Base-by-base conservation (phyloP, 1,284 basidiomycete species). In the Wolfiporia cocos region DNA sequence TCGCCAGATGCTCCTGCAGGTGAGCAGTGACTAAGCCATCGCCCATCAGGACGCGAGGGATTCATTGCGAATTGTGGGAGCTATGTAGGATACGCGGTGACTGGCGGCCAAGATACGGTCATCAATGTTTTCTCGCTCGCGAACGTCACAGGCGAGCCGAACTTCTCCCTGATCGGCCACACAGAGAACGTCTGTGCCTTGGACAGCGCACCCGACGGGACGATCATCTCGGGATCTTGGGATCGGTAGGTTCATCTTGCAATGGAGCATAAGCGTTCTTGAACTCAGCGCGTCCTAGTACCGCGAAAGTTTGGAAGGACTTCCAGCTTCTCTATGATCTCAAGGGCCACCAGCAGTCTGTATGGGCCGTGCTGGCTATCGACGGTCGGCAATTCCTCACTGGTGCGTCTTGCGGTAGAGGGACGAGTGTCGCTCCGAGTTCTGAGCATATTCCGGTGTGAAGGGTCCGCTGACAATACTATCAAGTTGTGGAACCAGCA, bases 221-320 rank as follows among this genome's bases (percentile, higher is more conserved):
- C 78, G 43, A 81, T 95, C 47, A 81, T 95, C 43, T 94, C 92
- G n/a, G 95, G 95, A 17, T 95, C 92, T 46, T 99, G 95, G 95
- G 96, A 99, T 67, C 86, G 76, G 92, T 92, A 57, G 64, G 83
- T 64, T 14, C 20, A 37, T 42, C 15, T 11, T 37, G 7, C 5
- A 45, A 39, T 31, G 12, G 37, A 34, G 32, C 43, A 19, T 10
- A 14, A 21, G 28, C 15, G 31, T 34, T 50, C 20, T 12, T 19
- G 14, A 43, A 42, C 37, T 41, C 41, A 18, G 38, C 34, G 39
- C 31, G 32, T 14, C 45, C 32, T 57, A 95, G 92, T 54, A 93
- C 93, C 0, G 95, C 92, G 17, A 89, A 89, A 64, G 81, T 99
- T 0, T 99, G 96, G 96, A 85, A 81, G 60, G 68, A 89, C 57